A percentile compares a stretch with the other conserved stretches of the same genome.
Evolutionary conservation across 2,329 filamentous ascomycete genomes (phyloP).

Genomic region (Penicillium concentricum): DNA sequence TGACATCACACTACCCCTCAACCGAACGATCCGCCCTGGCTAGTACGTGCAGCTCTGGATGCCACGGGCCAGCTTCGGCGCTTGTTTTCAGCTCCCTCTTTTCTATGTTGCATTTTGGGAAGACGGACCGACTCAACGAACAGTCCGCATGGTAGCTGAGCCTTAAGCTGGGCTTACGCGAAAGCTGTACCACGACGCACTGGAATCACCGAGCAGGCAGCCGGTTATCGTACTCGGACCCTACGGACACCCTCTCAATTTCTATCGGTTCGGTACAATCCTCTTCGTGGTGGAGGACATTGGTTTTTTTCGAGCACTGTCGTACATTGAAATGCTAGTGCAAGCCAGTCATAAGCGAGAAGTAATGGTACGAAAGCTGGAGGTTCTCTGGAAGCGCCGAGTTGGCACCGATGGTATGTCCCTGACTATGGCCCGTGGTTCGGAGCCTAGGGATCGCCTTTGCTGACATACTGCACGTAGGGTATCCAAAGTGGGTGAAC

Average conservation of each 20-base stretch:
- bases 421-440: no score
- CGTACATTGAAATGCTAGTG: not conserved
- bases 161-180: not conserved
- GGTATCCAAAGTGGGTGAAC: not conserved
- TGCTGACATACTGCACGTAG: no score
- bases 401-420: not conserved
- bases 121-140: not conserved
- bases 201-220: not conserved
- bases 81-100: not conserved
- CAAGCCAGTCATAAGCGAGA: not conserved
- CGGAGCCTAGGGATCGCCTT: no score
- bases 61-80: not conserved
- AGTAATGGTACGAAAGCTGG: constrained; percentile 1
- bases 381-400: constrained; percentile 5
- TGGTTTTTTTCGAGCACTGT: constrained; percentile 1
- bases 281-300: constrained; percentile 5
- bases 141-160: not conserved
- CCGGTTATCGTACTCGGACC: not conserved
- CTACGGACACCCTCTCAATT: not conserved
- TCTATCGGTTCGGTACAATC: constrained; percentile 2
- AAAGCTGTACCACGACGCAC: not conserved
- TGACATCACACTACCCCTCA: not conserved
- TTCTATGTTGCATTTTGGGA: not conserved
- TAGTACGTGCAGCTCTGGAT: not conserved
- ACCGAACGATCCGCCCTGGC: not conserved